A percentile compares a stretch with the other conserved stretches of the same genome.
phyloP scores from a whole-genome alignment of 2,329 filamentous ascomycete genomes.

The Ophiostoma ips region DNA sequence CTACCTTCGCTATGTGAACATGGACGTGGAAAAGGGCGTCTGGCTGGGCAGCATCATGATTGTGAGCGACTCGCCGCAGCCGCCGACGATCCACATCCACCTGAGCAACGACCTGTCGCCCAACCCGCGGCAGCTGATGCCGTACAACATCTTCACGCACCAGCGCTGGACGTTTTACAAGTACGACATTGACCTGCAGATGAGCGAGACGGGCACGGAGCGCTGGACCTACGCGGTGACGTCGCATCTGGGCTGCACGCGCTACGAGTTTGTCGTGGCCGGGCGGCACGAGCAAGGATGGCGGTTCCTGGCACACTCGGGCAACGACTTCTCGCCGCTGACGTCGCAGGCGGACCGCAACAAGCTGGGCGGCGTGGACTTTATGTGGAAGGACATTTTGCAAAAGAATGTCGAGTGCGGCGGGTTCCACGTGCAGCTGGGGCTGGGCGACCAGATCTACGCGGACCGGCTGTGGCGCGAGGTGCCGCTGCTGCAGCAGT shows the following conservation, averaged over 20 bases:
- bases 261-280: slow-evolving; percentile 92
- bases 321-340: slow-evolving; percentile 85
- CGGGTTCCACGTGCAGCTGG: slow-evolving; percentile 88
- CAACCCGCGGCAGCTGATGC: slow-evolving; percentile 75
- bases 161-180: slow-evolving; percentile 93
- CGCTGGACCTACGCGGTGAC: slow-evolving; percentile 98
- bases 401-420: slow-evolving; percentile 95
- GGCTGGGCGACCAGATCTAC: slow-evolving; percentile 87
- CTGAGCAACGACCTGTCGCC: slow-evolving; percentile 81
- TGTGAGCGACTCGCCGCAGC: slow-evolving; percentile 79
- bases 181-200: slow-evolving; percentile 79
- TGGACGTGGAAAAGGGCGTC: slow-evolving; percentile 80
- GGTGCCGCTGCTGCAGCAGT: slow-evolving; percentile 83
- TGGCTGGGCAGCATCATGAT: slow-evolving; percentile 93
- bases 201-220: slow-evolving; percentile 67
- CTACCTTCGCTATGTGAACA: slow-evolving; percentile 89
- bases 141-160: slow-evolving; percentile 72
- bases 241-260: slow-evolving; percentile 90
- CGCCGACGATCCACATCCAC: slow-evolving; percentile 92
- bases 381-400: slow-evolving; percentile 98
- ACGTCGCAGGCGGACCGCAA: slow-evolving; percentile 77
- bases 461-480: slow-evolving; percentile 95
- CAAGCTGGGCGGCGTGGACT: slow-evolving; percentile 74
- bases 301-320: slow-evolving; percentile 91
- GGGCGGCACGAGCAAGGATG: slow-evolving; percentile 81